These are phyloP conservation scores for Poa annua DNA, from an alignment of 176 grass and related monocot genomes.

Conservation along the genomic window DNA sequence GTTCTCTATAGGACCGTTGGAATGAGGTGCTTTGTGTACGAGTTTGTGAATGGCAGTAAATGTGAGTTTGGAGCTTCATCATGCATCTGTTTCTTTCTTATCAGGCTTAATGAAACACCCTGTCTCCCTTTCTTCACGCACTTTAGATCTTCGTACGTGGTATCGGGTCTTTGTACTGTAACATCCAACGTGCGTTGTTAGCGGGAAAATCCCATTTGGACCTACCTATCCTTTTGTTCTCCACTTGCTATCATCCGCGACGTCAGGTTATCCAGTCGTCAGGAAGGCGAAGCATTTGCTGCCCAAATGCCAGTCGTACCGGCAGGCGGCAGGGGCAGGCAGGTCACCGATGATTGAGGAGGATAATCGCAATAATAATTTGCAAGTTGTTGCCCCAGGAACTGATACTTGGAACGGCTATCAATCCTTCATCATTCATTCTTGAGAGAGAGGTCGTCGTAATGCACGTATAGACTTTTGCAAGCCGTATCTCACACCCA, in stretches of 20 bases:
- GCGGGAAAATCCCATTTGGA: not conserved
- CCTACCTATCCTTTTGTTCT: not conserved
- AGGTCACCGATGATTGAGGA: slow-evolving; percentile 26
- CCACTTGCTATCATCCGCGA: not conserved
- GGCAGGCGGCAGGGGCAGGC: not conserved
- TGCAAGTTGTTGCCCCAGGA: slow-evolving; percentile 36
- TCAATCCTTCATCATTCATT: not conserved
- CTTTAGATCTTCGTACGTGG: not conserved
- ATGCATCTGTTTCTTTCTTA: not conserved
- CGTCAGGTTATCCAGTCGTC: not conserved
- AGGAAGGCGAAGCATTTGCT: not conserved
- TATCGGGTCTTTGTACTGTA: not conserved
- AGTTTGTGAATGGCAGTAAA: not conserved
- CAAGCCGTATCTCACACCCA: slow-evolving; percentile 27
- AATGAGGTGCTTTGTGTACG: too few relatives aligned
- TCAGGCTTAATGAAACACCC: not conserved
- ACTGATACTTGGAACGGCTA: slow-evolving; percentile 17
- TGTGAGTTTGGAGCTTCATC: not conserved
- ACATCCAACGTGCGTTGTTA: not conserved
- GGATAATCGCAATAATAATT: slow-evolving; percentile 24
- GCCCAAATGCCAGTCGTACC: not conserved
- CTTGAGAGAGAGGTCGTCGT: not conserved
- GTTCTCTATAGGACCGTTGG: too few relatives aligned
- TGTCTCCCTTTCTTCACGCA: not conserved
- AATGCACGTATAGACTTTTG: slow-evolving; percentile 26